Evolutionary conservation across 2,329 filamentous ascomycete species (phyloP).

Genomic region (Boeremia lycopersici): DNA sequence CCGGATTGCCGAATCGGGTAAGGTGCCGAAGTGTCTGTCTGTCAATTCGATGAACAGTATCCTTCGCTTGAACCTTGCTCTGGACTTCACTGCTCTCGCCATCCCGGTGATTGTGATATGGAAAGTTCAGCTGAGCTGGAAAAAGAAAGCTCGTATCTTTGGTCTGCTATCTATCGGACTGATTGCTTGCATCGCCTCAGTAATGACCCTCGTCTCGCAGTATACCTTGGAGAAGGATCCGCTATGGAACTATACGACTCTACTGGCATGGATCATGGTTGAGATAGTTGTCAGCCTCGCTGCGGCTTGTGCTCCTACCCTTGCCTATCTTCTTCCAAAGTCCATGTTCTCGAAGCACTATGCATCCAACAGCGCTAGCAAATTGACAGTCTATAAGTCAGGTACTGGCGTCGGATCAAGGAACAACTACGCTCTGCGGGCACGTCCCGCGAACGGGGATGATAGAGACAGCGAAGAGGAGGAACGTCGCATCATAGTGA

Average conservation of each 20-base stretch:
- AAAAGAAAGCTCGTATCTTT: constrained; percentile 10
- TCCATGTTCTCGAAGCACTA: constrained; percentile 5
- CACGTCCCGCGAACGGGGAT: not conserved
- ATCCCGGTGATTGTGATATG: constrained; percentile 9
- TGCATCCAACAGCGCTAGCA: constrained; percentile 8
- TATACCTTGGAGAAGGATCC: constrained; percentile 10
- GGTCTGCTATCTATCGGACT: constrained; percentile 9
- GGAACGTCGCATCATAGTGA: constrained; percentile 7
- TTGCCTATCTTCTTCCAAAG: constrained; percentile 7
- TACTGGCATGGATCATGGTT: constrained; percentile 12
- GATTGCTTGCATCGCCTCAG: constrained; percentile 12
- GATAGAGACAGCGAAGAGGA: constrained; percentile 4
- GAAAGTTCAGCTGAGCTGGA: constrained; percentile 13
- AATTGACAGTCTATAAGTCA: not conserved
- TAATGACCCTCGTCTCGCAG: constrained; percentile 12
- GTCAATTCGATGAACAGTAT: constrained; percentile 11
- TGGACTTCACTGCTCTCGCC: constrained; percentile 12
- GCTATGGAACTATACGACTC: constrained; percentile 11
- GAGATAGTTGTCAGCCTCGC: constrained; percentile 8
- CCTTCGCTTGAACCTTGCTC: constrained; percentile 11
- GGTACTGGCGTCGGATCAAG: not conserved
- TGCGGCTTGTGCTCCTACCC: constrained; percentile 14
- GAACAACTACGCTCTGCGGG: not conserved
- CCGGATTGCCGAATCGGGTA: constrained; percentile 8
- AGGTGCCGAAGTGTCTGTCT: constrained; percentile 8